Percentiles rank a stretch among this genome's conserved stretches.
phyloP scores from a whole-genome alignment of 169 alveolate species.

The Amoebophrya sp. region DNA sequence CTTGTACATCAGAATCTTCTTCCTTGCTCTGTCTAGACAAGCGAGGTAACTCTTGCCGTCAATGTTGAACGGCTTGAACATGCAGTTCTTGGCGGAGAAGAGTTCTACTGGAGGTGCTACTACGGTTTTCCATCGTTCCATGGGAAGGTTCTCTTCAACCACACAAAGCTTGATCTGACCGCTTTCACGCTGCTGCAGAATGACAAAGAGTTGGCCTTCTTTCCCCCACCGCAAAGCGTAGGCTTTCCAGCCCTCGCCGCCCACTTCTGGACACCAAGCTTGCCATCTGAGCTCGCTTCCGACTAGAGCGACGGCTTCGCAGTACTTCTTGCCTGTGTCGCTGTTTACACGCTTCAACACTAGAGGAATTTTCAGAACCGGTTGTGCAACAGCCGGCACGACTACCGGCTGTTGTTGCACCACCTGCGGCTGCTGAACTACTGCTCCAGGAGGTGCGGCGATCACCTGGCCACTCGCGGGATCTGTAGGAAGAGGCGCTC shows the following conservation, averaged over 20 bases:
- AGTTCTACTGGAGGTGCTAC: neutral
- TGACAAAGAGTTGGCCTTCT: neutral
- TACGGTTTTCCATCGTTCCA: neutral
- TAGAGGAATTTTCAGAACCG: too few species aligned
- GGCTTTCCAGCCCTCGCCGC: neutral
- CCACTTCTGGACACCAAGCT: neutral
- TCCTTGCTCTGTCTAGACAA: neutral
- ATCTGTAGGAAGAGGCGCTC: too few species aligned
- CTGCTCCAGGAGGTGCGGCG: too few species aligned
- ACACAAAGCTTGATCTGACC: neutral
- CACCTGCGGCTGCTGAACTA: neutral
- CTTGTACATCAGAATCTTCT: neutral
- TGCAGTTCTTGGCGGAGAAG: neutral
- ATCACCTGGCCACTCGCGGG: too few species aligned
- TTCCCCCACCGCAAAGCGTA: neutral
- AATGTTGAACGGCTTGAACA: neutral
- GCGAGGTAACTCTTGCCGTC: neutral
- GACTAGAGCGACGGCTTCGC: neutral
- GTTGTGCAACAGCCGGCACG: too few species aligned
- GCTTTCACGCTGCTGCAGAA: neutral
- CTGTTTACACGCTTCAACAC: too few species aligned
- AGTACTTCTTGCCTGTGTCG: neutral
- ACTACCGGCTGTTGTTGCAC: neutral
- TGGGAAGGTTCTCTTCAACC: neutral
- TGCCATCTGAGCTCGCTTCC: neutral